Conservation (phyloP, 225 moss, liverwort and hornwort genomes). For the Physcomitrellopsis africana region DNA sequence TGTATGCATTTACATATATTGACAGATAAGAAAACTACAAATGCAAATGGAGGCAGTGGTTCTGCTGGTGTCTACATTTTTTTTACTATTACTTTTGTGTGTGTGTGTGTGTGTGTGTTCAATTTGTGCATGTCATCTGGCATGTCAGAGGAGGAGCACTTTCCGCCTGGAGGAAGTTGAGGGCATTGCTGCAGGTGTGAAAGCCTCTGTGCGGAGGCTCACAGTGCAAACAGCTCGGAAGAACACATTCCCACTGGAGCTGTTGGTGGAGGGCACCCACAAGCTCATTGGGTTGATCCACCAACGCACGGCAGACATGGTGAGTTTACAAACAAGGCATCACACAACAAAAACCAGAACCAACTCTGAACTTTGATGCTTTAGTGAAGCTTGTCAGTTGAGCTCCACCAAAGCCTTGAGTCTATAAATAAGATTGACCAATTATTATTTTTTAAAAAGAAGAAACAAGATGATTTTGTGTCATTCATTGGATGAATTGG, state of each 20-base stretch:
- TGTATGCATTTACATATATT: too few relatives aligned
- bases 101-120: background rate
- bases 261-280: constrained; percentile 72
- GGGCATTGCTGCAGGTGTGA: constrained; percentile 37
- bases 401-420: too few relatives aligned
- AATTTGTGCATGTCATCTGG: background rate
- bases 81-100: background rate
- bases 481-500: too few relatives aligned
- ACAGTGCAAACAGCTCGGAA: constrained; percentile 59
- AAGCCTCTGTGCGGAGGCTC: constrained; percentile 45
- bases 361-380: background rate
- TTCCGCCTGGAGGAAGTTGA: constrained; percentile 42
- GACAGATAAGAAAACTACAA: background rate
- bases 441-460: too few relatives aligned
- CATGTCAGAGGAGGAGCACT: constrained; percentile 49
- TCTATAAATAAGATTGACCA: too few relatives aligned
- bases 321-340: background rate
- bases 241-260: constrained; percentile 62
- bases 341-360: background rate
- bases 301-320: constrained; percentile 50
- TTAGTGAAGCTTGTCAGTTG: too few relatives aligned
- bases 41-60: too few relatives aligned
- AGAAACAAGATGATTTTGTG: too few relatives aligned
- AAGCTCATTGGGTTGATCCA: constrained; percentile 79
- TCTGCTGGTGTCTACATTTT: background rate